Conservation (phyloP, 2,329 filamentous ascomycete genomes). For the Cytospora paraplurivora region DNA sequence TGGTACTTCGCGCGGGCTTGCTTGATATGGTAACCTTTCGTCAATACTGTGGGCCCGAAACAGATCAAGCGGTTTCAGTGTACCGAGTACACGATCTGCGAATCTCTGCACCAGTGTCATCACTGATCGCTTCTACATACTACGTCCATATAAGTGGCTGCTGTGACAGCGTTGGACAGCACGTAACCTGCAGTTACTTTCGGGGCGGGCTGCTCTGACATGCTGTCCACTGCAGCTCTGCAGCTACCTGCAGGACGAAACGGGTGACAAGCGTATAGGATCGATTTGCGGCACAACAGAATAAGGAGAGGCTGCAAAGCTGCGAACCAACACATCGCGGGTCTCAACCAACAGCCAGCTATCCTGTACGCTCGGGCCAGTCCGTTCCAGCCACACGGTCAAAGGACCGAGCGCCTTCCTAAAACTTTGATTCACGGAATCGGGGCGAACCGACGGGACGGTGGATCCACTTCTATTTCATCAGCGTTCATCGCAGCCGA, state of each 20-base stretch:
- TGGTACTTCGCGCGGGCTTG: conserved; percentile 10
- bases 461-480: conserved; percentile 22
- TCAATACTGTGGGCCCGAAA: not conserved
- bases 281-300: not conserved
- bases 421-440: conserved; percentile 20
- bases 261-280: not conserved
- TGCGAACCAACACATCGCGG: conserved; percentile 1
- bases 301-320: not conserved
- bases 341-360: not conserved
- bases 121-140: not conserved
- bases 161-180: conserved; percentile 9
- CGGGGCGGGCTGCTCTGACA: not conserved
- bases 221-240: not conserved
- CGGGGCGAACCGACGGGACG: conserved; percentile 28
- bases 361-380: conserved; percentile 9
- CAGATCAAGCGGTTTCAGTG: conserved; percentile 7
- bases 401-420: conserved; percentile 13
- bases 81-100: not conserved
- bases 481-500: conserved; percentile 8
- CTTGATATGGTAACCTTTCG: conserved; percentile 8
- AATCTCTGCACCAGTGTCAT: conserved; percentile 2
- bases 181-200: conserved; percentile 8
- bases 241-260: not conserved
- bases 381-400: conserved; percentile 17
- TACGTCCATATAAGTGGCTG: not conserved